Evolutionary conservation across 2,329 filamentous ascomycete genomes (phyloP).

Genomic region (Acrocalymma vagum): DNA sequence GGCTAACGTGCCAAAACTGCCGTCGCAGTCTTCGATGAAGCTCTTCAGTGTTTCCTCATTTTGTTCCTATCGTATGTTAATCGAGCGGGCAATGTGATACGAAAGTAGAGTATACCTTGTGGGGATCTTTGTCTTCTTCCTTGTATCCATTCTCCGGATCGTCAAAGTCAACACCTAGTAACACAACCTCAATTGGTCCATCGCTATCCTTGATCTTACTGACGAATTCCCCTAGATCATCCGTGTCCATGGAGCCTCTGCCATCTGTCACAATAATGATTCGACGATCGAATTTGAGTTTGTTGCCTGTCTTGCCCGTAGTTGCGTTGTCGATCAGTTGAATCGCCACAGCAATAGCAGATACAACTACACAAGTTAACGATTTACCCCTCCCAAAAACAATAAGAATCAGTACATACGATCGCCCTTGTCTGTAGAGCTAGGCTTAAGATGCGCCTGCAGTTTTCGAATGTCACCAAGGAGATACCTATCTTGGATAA

Average conservation of each 20-base stretch:
- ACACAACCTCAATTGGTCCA: constrained; percentile 74
- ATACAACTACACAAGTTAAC: constrained; percentile 65
- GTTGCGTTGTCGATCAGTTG: constrained; percentile 89
- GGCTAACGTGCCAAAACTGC: constrained; percentile 81
- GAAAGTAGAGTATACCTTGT: constrained; percentile 64
- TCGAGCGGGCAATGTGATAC: not conserved
- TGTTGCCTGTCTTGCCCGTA: constrained; percentile 69
- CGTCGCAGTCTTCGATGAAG: constrained; percentile 72
- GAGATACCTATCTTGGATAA: constrained; percentile 55
- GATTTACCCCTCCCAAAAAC: not conserved
- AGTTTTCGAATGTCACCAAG: constrained; percentile 76
- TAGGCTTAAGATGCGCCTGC: constrained; percentile 70
- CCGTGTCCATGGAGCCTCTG: constrained; percentile 73
- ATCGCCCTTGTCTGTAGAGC: constrained; percentile 75
- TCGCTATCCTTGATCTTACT: constrained; percentile 74
- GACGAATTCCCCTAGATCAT: constrained; percentile 74
- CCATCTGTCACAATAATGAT: constrained; percentile 90
- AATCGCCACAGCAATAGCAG: constrained; percentile 84
- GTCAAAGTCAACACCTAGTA: constrained; percentile 93
- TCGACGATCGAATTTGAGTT: constrained; percentile 44
- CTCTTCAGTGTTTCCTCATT: constrained; percentile 76
- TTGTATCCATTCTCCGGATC: constrained; percentile 89
- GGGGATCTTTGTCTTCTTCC: constrained; percentile 80
- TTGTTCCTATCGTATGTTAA: constrained; percentile 56
- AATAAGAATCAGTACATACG: constrained; percentile 52